Percentiles rank a stretch among this genome's conserved stretches.
Conservation (phyloP, 257 asterid species). For the Solanum okadae region DNA sequence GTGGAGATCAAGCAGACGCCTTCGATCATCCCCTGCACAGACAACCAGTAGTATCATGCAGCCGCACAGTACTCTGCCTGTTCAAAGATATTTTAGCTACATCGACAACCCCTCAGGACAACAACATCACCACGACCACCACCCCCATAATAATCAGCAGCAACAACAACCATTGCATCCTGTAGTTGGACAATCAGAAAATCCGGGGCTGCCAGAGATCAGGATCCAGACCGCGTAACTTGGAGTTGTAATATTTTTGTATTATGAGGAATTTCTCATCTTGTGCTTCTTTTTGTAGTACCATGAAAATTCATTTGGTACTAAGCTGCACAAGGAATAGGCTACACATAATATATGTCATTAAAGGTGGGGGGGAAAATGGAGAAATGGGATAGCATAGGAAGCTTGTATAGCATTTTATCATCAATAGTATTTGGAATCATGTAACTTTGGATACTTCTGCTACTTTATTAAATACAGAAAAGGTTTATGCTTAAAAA, state of each 20-base stretch:
- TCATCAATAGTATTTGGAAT: not conserved
- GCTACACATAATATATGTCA: not conserved
- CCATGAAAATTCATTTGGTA: not conserved
- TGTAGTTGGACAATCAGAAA: slow-evolving; percentile 11
- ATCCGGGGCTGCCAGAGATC: slow-evolving; percentile 20
- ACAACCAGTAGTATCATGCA: slow-evolving; percentile 4
- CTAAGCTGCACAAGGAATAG: not conserved
- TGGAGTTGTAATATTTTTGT: not conserved
- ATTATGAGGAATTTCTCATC: not conserved
- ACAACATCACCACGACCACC: not conserved
- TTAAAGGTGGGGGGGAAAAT: not conserved
- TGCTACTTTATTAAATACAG: not conserved
- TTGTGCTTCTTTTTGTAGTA: not conserved
- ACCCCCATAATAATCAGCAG: slow-evolving; percentile 1
- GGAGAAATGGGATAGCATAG: not conserved
- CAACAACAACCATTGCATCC: slow-evolving; percentile 13
- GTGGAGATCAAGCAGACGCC: slow-evolving; percentile 65
- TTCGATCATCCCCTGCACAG: slow-evolving; percentile 19
- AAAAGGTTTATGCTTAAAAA: not conserved
- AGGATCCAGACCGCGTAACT: slow-evolving; percentile 14
- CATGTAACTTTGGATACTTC: not conserved
- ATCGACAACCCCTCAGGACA: not conserved
- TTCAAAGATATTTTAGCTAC: not conserved
- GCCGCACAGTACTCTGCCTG: not conserved
- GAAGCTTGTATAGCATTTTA: not conserved